Percentiles rank a stretch among this genome's conserved stretches.
Conservation (phyloP, 1,284 basidiomycete genomes). For the Pseudomicrostroma phylloplanum region DNA sequence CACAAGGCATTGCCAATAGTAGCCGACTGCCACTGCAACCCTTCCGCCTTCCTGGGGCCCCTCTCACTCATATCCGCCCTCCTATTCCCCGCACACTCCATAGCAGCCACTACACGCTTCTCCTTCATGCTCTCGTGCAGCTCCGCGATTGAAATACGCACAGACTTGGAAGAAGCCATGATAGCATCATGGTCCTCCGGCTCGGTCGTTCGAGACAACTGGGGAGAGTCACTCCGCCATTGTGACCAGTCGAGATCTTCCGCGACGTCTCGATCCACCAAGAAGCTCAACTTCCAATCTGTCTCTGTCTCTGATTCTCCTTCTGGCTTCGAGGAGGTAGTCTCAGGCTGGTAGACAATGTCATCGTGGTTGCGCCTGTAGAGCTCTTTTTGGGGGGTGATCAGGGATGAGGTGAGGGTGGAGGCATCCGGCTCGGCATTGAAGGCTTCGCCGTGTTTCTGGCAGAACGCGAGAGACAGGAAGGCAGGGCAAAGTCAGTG, state of each 20-base stretch:
- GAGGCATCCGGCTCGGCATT: constrained; percentile 25
- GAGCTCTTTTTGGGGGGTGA: constrained; percentile 25
- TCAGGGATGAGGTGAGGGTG: constrained; percentile 16
- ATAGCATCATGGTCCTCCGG: not conserved
- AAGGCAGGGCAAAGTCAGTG: not conserved
- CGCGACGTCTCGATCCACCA: constrained; percentile 12
- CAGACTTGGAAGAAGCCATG: not conserved
- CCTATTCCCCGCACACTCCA: constrained; percentile 37
- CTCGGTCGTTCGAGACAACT: not conserved
- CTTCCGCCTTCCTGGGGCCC: constrained; percentile 19
- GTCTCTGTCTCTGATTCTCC: not conserved
- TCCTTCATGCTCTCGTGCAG: constrained; percentile 13
- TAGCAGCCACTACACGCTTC: constrained; percentile 21
- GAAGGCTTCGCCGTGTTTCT: constrained; percentile 10
- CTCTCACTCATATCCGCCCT: constrained; percentile 21
- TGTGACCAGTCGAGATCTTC: not conserved
- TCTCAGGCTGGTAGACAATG: constrained; percentile 2
- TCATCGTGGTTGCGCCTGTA: constrained; percentile 36
- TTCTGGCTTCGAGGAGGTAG: not conserved
- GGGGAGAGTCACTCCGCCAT: not conserved
- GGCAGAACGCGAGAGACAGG: not conserved
- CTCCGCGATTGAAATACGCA: constrained; percentile 11
- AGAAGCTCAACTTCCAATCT: constrained; percentile 18
- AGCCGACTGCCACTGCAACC: constrained; percentile 29
- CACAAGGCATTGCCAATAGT: constrained; percentile 29